Evolutionary conservation across 768 basidiomycete genomes (phyloP).

Genomic region (Amanita thiersii): DNA sequence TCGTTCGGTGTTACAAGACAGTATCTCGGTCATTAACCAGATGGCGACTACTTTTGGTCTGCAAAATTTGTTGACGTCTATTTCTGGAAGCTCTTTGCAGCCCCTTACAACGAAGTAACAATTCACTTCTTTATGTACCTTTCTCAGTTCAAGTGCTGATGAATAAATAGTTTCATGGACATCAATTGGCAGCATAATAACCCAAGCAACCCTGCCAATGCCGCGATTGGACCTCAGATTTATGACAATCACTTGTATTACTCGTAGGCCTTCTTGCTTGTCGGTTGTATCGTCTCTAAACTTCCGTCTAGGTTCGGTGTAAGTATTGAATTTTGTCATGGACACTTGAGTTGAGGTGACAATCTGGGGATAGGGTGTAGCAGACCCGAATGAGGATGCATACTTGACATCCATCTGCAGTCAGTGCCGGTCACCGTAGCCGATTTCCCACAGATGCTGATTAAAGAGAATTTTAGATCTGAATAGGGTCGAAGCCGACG

Average conservation of each 20-base stretch:
- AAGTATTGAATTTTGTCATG: slow-evolving; percentile 12
- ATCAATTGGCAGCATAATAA: slow-evolving; percentile 67
- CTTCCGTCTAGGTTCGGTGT: slow-evolving; percentile 46
- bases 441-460: not conserved
- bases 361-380: slow-evolving; percentile 61
- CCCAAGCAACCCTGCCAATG: slow-evolving; percentile 65
- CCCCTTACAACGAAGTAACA: not conserved
- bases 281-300: slow-evolving; percentile 5
- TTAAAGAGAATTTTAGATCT: slow-evolving; percentile 39
- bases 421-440: slow-evolving; percentile 22
- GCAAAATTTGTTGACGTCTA: not conserved
- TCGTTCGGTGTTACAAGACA: slow-evolving; percentile 6
- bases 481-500: slow-evolving; percentile 35
- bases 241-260: slow-evolving; percentile 83
- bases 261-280: slow-evolving; percentile 31
- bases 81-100: not conserved
- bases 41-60: not conserved
- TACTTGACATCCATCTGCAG: slow-evolving; percentile 68
- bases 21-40: not conserved
- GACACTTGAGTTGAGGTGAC: not conserved
- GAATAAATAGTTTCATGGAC: slow-evolving; percentile 62
- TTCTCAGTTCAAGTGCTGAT: slow-evolving; percentile 9
- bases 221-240: slow-evolving; percentile 56
- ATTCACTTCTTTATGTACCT: not conserved
- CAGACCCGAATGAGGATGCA: slow-evolving; percentile 51